A percentile compares a stretch with the other conserved stretches of the same genome.
These are phyloP conservation scores for Colletotrichum costaricense DNA, from an alignment of 2,329 filamentous ascomycete species.

Conservation along the genomic window DNA sequence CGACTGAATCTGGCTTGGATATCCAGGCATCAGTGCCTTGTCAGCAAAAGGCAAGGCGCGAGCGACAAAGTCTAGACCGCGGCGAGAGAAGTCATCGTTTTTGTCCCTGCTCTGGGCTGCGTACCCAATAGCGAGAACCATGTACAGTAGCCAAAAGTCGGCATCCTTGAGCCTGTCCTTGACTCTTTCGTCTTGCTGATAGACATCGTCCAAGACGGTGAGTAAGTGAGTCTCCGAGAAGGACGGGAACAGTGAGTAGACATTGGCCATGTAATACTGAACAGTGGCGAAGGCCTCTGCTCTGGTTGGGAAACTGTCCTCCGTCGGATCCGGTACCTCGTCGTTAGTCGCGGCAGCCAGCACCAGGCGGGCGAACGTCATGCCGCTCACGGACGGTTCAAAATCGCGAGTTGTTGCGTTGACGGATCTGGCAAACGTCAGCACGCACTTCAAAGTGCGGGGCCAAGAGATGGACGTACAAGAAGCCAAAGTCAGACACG, in stretches of 20 bases:
- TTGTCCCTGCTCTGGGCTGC: constrained; percentile 77
- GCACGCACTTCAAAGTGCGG: not conserved
- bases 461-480: constrained; percentile 64
- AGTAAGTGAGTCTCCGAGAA: constrained; percentile 85
- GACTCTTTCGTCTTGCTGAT: constrained; percentile 73
- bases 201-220: constrained; percentile 83
- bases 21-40: constrained; percentile 85
- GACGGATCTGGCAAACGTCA: constrained; percentile 72
- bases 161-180: constrained; percentile 63
- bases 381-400: constrained; percentile 86
- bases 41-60: constrained; percentile 82
- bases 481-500: constrained; percentile 91
- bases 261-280: constrained; percentile 85
- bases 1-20: constrained; percentile 87
- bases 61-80: constrained; percentile 67
- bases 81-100: constrained; percentile 71
- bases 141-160: constrained; percentile 88
- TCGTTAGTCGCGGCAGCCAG: constrained; percentile 85
- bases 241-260: constrained; percentile 84
- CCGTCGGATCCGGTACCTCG: constrained; percentile 71
- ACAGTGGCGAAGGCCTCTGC: constrained; percentile 76
- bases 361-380: constrained; percentile 92
- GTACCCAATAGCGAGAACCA: constrained; percentile 88
- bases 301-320: constrained; percentile 75
- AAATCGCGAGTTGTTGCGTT: constrained; percentile 96